Conservation (phyloP, 169 alveolate genomes). For the Perkinsus chesapeaki region DNA sequence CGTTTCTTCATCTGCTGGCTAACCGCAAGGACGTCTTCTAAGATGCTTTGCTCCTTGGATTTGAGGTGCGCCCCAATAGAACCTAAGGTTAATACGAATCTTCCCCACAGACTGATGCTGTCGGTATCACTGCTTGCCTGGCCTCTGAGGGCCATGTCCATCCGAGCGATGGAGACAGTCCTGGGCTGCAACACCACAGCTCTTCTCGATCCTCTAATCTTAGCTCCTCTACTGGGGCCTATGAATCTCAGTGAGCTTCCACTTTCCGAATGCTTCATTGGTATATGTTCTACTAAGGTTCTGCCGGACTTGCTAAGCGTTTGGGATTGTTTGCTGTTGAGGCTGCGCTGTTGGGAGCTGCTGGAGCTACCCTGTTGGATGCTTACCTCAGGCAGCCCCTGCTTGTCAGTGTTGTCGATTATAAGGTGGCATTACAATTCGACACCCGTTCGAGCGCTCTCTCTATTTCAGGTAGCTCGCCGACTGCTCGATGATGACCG, state of each 20-base stretch:
- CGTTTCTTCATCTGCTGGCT: background rate
- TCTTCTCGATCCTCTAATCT: background rate
- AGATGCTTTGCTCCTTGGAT: background rate
- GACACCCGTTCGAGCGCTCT: background rate
- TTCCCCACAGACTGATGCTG: background rate
- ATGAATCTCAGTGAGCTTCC: background rate
- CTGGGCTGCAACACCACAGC: background rate
- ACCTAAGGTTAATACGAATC: background rate
- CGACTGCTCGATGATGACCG: background rate
- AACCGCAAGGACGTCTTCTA: background rate
- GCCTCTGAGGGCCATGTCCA: background rate
- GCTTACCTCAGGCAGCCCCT: background rate
- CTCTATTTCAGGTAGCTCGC: background rate
- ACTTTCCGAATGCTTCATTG: background rate
- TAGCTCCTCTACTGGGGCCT: background rate
- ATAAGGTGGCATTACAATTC: background rate
- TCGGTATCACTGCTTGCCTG: background rate
- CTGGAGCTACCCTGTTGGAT: background rate
- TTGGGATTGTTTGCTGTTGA: background rate
- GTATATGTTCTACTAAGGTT: background rate
- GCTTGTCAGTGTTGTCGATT: background rate
- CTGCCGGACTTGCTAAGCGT: background rate
- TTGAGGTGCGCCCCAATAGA: background rate
- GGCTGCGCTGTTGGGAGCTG: background rate
- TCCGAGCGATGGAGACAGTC: background rate